phyloP scores from a whole-genome alignment of 108 stramenopile species.

The Halocafeteria seosinensis region DNA sequence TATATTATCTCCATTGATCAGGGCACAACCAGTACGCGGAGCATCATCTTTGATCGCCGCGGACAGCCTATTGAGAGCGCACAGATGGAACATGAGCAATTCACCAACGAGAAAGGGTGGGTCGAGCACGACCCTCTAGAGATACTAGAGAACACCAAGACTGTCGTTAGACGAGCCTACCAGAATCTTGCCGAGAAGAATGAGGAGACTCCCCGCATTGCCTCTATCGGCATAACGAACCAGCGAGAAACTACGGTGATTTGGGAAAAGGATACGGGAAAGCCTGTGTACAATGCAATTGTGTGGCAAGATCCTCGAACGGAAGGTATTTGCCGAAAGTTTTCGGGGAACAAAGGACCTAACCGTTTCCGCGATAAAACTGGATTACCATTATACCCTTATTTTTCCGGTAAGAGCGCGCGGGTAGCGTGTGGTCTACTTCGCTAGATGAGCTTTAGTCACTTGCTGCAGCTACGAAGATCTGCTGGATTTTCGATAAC shows the following conservation, averaged over 20 bases:
- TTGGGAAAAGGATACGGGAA: conserved; percentile 72
- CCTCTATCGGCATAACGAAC: conserved; percentile 87
- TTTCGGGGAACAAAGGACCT: conserved; percentile 41
- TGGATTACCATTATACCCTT: conserved; percentile 77
- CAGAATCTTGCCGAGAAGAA: not conserved
- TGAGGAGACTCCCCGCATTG: conserved; percentile 23
- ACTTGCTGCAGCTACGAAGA: conserved; percentile 81
- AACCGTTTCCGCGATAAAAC: conserved; percentile 61
- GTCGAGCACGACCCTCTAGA: conserved; percentile 84
- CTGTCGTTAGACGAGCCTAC: not conserved
- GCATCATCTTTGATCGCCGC: conserved; percentile 54
- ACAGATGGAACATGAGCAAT: conserved; percentile 75
- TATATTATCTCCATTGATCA: conserved; percentile 97
- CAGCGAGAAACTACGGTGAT: conserved; percentile 90
- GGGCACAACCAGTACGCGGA: conserved; percentile 77
- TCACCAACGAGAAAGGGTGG: conserved; percentile 58
- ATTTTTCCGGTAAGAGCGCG: too few species aligned
- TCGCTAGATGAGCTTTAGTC: too few species aligned
- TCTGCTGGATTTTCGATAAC: conserved; percentile 76
- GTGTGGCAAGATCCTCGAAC: conserved; percentile 92
- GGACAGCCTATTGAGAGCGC: conserved; percentile 55
- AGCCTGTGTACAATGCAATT: conserved; percentile 77
- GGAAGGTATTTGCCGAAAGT: conserved; percentile 44
- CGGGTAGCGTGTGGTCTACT: too few species aligned
- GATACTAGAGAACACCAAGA: conserved; percentile 25